Evolutionary conservation across 2,329 filamentous ascomycete genomes (phyloP).

Genomic region (Chaetomium sp.): DNA sequence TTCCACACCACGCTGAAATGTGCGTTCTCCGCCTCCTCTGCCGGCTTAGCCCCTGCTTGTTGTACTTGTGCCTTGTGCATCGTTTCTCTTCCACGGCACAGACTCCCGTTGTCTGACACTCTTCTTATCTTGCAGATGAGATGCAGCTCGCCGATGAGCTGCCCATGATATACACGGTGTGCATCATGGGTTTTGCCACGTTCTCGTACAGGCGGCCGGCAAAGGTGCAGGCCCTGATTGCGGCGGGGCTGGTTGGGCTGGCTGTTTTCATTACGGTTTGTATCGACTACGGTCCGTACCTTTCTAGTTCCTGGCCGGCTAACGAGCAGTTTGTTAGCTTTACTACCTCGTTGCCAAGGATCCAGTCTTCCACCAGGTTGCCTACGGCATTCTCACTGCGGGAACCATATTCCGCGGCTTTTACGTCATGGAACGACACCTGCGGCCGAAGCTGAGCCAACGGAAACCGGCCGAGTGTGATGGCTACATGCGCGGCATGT

Average conservation of each 20-base stretch:
- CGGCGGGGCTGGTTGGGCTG: slow-evolving; percentile 56
- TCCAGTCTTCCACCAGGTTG: slow-evolving; percentile 79
- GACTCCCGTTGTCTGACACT: slow-evolving; percentile 9
- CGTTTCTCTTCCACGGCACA: not conserved
- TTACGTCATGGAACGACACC: slow-evolving; percentile 66
- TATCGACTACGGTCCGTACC: not conserved
- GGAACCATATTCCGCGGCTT: slow-evolving; percentile 72
- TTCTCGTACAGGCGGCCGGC: slow-evolving; percentile 68
- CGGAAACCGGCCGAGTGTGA: slow-evolving; percentile 54
- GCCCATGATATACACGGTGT: slow-evolving; percentile 63
- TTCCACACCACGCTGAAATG: slow-evolving; percentile 61
- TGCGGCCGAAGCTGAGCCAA: slow-evolving; percentile 50
- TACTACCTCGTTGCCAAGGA: slow-evolving; percentile 80
- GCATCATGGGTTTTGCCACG: slow-evolving; percentile 63
- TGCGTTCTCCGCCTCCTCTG: slow-evolving; percentile 38
- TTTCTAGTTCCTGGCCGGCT: not conserved
- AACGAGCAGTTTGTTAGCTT: slow-evolving; percentile 36
- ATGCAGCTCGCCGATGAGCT: slow-evolving; percentile 64
- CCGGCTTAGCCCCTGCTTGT: not conserved
- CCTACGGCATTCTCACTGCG: slow-evolving; percentile 72
- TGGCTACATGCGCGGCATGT: slow-evolving; percentile 63
- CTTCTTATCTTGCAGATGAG: slow-evolving; percentile 46
- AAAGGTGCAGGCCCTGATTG: slow-evolving; percentile 40
- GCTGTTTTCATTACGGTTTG: slow-evolving; percentile 71
- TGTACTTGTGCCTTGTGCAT: not conserved